These are phyloP conservation scores for Candida corydali DNA, from an alignment of 805 yeast genomes.

Conservation along the genomic window DNA sequence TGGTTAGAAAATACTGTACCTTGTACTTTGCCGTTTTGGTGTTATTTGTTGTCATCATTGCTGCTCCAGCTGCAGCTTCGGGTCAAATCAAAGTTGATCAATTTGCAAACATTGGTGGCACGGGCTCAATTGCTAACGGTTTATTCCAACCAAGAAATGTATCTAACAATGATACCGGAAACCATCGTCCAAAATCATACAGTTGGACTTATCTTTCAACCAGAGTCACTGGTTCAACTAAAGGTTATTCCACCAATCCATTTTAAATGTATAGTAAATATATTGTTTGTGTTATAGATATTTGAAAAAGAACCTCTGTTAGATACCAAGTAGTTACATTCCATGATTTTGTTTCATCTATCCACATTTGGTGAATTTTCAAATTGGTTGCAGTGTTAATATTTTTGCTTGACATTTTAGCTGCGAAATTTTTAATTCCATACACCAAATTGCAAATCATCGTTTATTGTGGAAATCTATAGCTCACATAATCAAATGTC, in stretches of 20 bases:
- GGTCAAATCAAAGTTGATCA: slow-evolving; percentile 41
- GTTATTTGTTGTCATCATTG: slow-evolving; percentile 70
- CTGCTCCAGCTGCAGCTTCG: slow-evolving; percentile 90
- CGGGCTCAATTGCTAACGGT: slow-evolving; percentile 50
- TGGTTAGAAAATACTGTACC: slow-evolving; percentile 89
- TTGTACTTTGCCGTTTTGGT: slow-evolving; percentile 70
- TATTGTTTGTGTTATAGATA: too few species aligned
- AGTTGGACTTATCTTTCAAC: slow-evolving; percentile 46
- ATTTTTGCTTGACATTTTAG: too few species aligned
- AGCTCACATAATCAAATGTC: too few species aligned
- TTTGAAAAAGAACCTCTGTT: too few species aligned
- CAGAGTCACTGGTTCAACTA: slow-evolving; percentile 30
- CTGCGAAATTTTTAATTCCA: too few species aligned
- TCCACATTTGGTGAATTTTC: too few species aligned
- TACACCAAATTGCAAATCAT: too few species aligned
- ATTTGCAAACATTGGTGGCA: slow-evolving; percentile 14
- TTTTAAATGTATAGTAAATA: slow-evolving; percentile 15
- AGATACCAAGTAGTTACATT: too few species aligned
- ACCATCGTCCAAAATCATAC: slow-evolving; percentile 16
- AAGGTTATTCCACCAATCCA: slow-evolving; percentile 56
- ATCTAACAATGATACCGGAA: slow-evolving; percentile 76
- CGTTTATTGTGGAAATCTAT: too few species aligned
- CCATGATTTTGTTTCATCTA: too few species aligned
- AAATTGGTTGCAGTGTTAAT: too few species aligned
- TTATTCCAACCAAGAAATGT: slow-evolving; percentile 86